These are phyloP conservation scores for Allium fistulosum DNA, from an alignment of 106 monocot species.

Conservation along the genomic window DNA sequence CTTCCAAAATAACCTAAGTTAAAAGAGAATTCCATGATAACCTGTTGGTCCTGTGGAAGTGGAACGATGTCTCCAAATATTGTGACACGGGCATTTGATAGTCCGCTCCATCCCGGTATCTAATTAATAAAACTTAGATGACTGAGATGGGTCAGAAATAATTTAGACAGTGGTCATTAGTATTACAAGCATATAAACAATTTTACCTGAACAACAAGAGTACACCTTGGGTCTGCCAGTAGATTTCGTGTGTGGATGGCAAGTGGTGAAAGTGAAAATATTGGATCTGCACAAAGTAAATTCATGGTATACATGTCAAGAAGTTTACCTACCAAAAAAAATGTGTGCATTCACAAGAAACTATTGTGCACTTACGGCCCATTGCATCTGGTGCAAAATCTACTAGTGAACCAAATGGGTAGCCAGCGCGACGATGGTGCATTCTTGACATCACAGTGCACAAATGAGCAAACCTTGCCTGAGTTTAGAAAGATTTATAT, in stretches of 20 bases:
- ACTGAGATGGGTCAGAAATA: background rate
- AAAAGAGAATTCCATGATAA: constrained; percentile 9
- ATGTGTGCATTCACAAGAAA: background rate
- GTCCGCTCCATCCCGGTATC: constrained; percentile 99
- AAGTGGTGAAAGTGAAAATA: constrained; percentile 90
- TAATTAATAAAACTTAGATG: constrained; percentile 4
- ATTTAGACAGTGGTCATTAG: background rate
- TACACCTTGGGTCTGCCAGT: constrained; percentile 88
- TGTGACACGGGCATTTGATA: constrained; percentile 96
- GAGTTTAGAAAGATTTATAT: background rate
- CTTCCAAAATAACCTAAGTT: too few species aligned
- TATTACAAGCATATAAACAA: background rate
- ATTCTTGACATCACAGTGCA: constrained; percentile 93
- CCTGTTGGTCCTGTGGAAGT: constrained; percentile 69
- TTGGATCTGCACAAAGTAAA: constrained; percentile 57
- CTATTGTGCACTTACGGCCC: constrained; percentile 59
- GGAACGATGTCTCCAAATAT: constrained; percentile 87
- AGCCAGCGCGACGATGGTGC: constrained; percentile 88
- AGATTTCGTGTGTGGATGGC: constrained; percentile 97
- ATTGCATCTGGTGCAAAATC: constrained; percentile 87
- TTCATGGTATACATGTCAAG: background rate
- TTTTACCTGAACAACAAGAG: constrained; percentile 90
- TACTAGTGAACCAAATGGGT: constrained; percentile 96
- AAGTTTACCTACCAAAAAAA: background rate
- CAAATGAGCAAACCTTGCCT: constrained; percentile 92